Conservation (phyloP, 2,329 filamentous ascomycete genomes). For the Sarocladium oryzae region DNA sequence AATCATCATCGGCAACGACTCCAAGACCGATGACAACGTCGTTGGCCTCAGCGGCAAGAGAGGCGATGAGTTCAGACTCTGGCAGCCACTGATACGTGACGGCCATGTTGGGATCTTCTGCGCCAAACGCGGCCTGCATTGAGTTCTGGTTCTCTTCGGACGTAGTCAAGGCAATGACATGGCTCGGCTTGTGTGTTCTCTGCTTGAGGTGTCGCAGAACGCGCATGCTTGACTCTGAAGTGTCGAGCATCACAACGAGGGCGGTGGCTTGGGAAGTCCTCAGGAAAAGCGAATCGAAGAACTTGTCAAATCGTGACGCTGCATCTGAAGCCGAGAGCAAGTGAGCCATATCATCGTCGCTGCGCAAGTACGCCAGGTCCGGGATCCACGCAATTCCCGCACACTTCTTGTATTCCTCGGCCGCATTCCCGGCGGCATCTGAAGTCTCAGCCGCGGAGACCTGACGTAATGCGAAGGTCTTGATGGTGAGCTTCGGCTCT, state of each 20-base stretch:
- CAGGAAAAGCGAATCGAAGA: neutral
- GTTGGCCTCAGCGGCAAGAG: neutral
- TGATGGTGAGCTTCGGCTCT: conserved; percentile 10
- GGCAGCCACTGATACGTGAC: neutral
- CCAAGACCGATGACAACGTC: neutral
- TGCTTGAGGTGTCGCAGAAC: neutral
- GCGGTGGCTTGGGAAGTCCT: neutral
- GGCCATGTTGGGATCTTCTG: no score
- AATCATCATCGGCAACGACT: neutral
- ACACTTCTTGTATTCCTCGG: neutral
- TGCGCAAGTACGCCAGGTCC: neutral
- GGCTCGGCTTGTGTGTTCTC: neutral
- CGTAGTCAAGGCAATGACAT: neutral
- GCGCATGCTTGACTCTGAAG: neutral
- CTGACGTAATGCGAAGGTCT: conserved; percentile 12
- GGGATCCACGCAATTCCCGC: neutral
- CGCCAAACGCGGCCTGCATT: no score
- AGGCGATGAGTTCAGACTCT: neutral
- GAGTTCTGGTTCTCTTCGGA: neutral
- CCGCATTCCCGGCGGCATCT: neutral
- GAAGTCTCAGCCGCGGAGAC: conserved; percentile 8
- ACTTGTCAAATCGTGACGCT: neutral
- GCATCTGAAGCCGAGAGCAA: no score
- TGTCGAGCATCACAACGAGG: neutral
- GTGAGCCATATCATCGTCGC: neutral